Conservation (phyloP, 208 protist species). For the Acanthamoeba royreba region DNA sequence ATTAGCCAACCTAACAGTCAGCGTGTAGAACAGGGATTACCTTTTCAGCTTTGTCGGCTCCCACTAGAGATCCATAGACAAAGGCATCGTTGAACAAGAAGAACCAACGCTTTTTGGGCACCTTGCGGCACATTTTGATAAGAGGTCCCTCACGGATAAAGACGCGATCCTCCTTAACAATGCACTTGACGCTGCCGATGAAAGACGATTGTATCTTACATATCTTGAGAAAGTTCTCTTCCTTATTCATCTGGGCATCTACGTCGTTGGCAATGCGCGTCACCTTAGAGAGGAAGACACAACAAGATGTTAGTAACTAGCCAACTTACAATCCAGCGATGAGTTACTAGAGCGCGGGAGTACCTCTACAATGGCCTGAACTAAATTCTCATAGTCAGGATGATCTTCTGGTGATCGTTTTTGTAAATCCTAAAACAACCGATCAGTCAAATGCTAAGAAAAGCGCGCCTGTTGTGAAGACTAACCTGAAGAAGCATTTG, state of each 20-base stretch:
- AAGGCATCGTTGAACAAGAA: slow-evolving; percentile 31
- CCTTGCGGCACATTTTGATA: slow-evolving; percentile 12
- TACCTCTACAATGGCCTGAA: neutral
- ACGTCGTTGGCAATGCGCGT: neutral
- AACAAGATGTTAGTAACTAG: no score
- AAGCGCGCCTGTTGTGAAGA: neutral
- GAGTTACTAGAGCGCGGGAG: no score
- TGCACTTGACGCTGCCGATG: neutral
- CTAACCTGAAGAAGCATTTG: neutral
- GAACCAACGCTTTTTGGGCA: slow-evolving; percentile 16
- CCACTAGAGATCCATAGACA: neutral
- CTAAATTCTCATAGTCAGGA: neutral
- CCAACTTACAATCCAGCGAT: no score
- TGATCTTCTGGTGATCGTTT: neutral
- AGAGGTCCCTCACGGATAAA: neutral
- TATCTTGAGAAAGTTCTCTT: neutral
- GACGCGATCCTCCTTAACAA: neutral
- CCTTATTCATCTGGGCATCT: neutral
- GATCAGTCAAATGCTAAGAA: no score
- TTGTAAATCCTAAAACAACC: neutral
- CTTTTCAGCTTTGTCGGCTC: slow-evolving; percentile 10
- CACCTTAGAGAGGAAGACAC: no score
- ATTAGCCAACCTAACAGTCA: neutral
- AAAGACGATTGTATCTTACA: neutral
- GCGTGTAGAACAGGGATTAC: no score